Conservation (phyloP, 2,329 filamentous ascomycete genomes). For the Colletotrichum truncatum region DNA sequence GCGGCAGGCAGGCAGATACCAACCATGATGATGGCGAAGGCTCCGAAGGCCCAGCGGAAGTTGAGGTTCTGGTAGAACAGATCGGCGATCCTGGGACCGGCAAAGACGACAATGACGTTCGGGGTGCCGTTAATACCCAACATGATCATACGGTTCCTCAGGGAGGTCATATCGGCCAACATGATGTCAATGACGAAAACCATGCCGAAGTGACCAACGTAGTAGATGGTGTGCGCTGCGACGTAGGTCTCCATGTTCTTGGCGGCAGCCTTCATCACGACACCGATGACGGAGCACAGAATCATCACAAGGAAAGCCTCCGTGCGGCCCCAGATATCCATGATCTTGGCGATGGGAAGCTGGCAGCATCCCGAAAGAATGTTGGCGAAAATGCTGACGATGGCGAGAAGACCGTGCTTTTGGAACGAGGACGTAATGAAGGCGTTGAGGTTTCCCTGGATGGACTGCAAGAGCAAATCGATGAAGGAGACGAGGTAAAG, state of each 20-base stretch:
- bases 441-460: slow-evolving; percentile 47
- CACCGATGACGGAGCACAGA: slow-evolving; percentile 56
- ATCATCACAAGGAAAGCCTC: slow-evolving; percentile 55
- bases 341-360: slow-evolving; percentile 56
- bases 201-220: slow-evolving; percentile 61
- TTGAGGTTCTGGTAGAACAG: slow-evolving; percentile 47
- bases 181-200: slow-evolving; percentile 51
- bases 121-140: slow-evolving; percentile 53
- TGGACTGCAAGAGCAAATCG: slow-evolving; percentile 43
- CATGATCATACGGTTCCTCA: slow-evolving; percentile 53
- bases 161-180: slow-evolving; percentile 52
- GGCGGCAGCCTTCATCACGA: slow-evolving; percentile 71
- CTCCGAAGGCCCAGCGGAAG: slow-evolving; percentile 64
- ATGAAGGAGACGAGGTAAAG: slow-evolving; percentile 50
- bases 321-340: slow-evolving; percentile 58
- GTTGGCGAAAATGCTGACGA: slow-evolving; percentile 69
- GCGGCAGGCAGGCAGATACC: slow-evolving; percentile 50
- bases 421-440: slow-evolving; percentile 70
- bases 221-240: slow-evolving; percentile 71
- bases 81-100: slow-evolving; percentile 50
- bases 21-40: slow-evolving; percentile 70
- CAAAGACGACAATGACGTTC: slow-evolving; percentile 53
- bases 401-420: slow-evolving; percentile 71
- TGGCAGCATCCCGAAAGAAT: slow-evolving; percentile 48
- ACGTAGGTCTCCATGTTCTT: slow-evolving; percentile 66